Evolutionary conservation across 2,329 filamentous ascomycete genomes (phyloP).

Genomic region (Tolypocladium endophyticum): DNA sequence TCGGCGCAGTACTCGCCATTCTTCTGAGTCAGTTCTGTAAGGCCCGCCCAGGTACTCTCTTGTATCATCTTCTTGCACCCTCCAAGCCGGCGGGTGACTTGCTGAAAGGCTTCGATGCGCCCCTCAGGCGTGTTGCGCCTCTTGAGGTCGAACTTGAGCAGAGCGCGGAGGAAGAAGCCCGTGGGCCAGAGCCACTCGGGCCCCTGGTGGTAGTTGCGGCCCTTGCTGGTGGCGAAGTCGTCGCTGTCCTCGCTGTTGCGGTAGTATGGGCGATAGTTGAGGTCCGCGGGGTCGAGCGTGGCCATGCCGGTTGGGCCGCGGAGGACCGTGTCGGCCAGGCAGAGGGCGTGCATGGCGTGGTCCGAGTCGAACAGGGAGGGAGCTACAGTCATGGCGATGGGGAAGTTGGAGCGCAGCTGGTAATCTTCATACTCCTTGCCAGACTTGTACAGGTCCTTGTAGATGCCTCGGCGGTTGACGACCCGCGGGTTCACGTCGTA

Average conservation of each 20-base stretch:
- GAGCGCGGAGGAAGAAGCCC: constrained; percentile 84
- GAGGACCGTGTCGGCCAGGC: constrained; percentile 67
- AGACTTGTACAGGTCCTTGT: constrained; percentile 92
- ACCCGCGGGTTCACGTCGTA: constrained; percentile 74
- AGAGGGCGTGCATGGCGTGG: constrained; percentile 71
- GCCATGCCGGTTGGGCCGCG: constrained; percentile 90
- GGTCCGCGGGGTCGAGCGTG: constrained; percentile 81
- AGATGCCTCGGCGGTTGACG: constrained; percentile 87
- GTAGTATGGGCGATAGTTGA: constrained; percentile 93
- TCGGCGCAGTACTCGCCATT: constrained; percentile 74
- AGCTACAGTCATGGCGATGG: constrained; percentile 90
- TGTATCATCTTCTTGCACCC: constrained; percentile 80
- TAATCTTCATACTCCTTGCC: constrained; percentile 97
- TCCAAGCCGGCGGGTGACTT: constrained; percentile 72
- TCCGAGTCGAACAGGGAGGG: constrained; percentile 72
- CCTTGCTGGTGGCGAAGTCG: constrained; percentile 87
- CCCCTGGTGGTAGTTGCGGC: constrained; percentile 94
- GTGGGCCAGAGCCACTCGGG: constrained; percentile 98
- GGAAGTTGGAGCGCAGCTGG: constrained; percentile 87
- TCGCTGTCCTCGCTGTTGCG: constrained; percentile 87
- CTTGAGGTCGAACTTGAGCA: constrained; percentile 81
- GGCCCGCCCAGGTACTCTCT: constrained; percentile 74
- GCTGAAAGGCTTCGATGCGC: constrained; percentile 82
- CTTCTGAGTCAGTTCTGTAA: constrained; percentile 90
- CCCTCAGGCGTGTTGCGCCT: constrained; percentile 51